A percentile compares a stretch with the other conserved stretches of the same genome.
Conservation (phyloP, 305 asterid species). For the Nicotiana rustica region DNA sequence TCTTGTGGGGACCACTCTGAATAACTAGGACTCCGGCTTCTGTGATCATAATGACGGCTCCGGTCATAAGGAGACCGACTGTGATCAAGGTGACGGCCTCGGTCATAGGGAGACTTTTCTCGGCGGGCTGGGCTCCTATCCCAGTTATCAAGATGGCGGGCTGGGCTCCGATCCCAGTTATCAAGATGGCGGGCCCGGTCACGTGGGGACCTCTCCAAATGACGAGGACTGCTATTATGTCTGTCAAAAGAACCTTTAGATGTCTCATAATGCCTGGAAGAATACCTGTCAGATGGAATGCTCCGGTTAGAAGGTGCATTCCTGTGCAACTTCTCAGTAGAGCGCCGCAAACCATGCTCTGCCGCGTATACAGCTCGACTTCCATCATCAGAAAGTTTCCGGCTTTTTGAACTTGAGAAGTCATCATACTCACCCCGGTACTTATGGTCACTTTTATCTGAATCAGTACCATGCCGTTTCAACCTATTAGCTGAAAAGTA, state of each 20-base stretch:
- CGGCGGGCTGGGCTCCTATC: slow-evolving; percentile 74
- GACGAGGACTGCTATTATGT: slow-evolving; percentile 77
- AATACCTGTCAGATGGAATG: slow-evolving; percentile 72
- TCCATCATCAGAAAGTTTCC: slow-evolving; percentile 83
- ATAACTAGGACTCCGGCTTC: slow-evolving; percentile 53
- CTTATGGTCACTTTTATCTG: slow-evolving; percentile 69
- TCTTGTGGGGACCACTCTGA: slow-evolving; percentile 54
- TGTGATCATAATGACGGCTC: slow-evolving; percentile 46
- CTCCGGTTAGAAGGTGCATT: slow-evolving; percentile 57
- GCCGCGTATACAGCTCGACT: slow-evolving; percentile 56
- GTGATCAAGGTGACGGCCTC: slow-evolving; percentile 61
- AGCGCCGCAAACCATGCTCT: slow-evolving; percentile 70
- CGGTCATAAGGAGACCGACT: slow-evolving; percentile 56
- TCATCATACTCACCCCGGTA: slow-evolving; percentile 68
- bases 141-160: slow-evolving; percentile 68
- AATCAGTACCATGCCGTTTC: slow-evolving; percentile 76
- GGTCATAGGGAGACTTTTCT: slow-evolving; percentile 61
- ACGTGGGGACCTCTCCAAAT: slow-evolving; percentile 83
- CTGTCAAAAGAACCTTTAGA: slow-evolving; percentile 68
- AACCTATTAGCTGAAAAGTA: slow-evolving; percentile 61
- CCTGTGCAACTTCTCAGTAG: slow-evolving; percentile 61
- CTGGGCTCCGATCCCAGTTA: slow-evolving; percentile 75
- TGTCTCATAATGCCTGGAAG: slow-evolving; percentile 77
- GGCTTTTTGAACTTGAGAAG: slow-evolving; percentile 68
- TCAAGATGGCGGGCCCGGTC: slow-evolving; percentile 77